A percentile compares a stretch with the other conserved stretches of the same genome.
Evolutionary conservation across 805 yeast species (phyloP).

Genomic region (Schizosaccharomyces cryophilus): DNA sequence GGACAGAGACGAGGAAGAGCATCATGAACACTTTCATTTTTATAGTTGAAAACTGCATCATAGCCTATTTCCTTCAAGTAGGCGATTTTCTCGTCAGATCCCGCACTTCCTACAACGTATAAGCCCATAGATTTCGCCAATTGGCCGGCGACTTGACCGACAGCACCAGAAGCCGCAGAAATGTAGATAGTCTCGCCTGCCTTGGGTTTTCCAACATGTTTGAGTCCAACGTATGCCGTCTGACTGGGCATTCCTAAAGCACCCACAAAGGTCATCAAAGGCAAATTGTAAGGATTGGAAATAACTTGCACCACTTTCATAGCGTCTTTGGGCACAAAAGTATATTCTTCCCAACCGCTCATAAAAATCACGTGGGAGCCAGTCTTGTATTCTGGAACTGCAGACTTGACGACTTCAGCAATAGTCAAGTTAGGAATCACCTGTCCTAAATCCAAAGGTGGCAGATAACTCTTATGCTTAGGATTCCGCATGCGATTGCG

Average conservation of each 20-base stretch:
- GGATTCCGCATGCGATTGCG: not conserved
- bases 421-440: not conserved
- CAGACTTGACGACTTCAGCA: not conserved
- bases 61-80: slow-evolving; percentile 31
- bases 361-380: not conserved
- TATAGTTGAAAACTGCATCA: slow-evolving; percentile 29
- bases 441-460: not conserved
- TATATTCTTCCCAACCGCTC: not conserved
- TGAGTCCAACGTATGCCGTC: slow-evolving; percentile 24
- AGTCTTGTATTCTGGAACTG: not conserved
- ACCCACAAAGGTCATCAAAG: not conserved
- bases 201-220: slow-evolving; percentile 10
- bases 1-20: slow-evolving; percentile 18
- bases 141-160: slow-evolving; percentile 37
- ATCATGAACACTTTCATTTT: slow-evolving; percentile 17
- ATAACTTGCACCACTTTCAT: not conserved
- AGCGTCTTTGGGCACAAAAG: not conserved
- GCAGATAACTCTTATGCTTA: not conserved
- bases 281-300: not conserved
- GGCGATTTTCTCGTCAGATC: slow-evolving; percentile 29
- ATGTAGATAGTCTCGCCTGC: slow-evolving; percentile 25
- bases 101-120: slow-evolving; percentile 37
- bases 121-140: slow-evolving; percentile 30
- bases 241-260: not conserved
- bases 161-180: slow-evolving; percentile 54